Conservation (phyloP, 2,329 filamentous ascomycete species). For the Sarocladium kiliense region DNA sequence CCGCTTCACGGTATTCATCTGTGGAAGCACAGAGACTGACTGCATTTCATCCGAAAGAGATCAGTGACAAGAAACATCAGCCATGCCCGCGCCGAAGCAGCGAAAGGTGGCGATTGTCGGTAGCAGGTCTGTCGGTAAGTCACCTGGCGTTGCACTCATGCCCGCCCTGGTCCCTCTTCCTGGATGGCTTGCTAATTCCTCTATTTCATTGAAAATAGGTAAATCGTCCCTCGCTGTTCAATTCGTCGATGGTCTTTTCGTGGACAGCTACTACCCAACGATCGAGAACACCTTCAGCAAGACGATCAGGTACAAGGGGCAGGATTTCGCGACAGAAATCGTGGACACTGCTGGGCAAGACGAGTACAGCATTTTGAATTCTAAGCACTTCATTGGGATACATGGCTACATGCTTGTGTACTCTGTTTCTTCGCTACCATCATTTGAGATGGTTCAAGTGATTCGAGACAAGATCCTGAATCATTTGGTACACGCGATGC, state of each 20-base stretch:
- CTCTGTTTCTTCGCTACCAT: constrained; percentile 89
- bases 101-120: constrained; percentile 94
- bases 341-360: constrained; percentile 98
- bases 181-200: no score
- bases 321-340: constrained; percentile 94
- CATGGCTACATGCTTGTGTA: constrained; percentile 99
- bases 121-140: constrained; percentile 73
- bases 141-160: neutral
- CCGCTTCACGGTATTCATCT: no score
- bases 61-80: constrained; percentile 1
- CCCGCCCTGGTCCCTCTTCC: neutral
- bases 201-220: no score
- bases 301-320: constrained; percentile 84
- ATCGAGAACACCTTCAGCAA: constrained; percentile 99
- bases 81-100: constrained; percentile 73
- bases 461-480: constrained; percentile 97
- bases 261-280: constrained; percentile 98
- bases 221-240: constrained; percentile 97
- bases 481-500: constrained; percentile 65
- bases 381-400: constrained; percentile 98
- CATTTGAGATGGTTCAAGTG: constrained; percentile 95
- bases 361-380: constrained; percentile 97
- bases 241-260: constrained; percentile 96
- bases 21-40: no score
- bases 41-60: no score